phyloP scores from a whole-genome alignment of 1,139 yeast species.

The Saccharomycopsis hybrid region DNA sequence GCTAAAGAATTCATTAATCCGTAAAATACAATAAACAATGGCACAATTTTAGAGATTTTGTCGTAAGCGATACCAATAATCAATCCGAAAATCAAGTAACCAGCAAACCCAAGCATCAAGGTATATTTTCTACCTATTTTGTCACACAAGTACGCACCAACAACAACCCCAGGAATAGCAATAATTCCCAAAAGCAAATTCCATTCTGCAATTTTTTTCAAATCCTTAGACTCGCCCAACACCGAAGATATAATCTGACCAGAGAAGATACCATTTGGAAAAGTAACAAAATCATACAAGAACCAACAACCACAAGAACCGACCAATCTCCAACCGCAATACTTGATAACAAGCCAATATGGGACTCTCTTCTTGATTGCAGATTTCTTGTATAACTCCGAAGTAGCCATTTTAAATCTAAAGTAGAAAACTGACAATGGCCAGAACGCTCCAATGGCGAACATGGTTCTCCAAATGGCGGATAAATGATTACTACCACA shows the following conservation, averaged over 20 bases:
- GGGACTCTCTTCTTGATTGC: conserved; percentile 50
- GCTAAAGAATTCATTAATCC: conserved; percentile 56
- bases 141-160: conserved; percentile 51
- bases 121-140: conserved; percentile 52
- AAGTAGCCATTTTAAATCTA: conserved; percentile 64
- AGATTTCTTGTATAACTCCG: conserved; percentile 47
- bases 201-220: conserved; percentile 51
- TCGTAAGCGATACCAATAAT: conserved; percentile 51
- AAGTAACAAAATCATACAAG: conserved; percentile 58
- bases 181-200: conserved; percentile 45
- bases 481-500: conserved; percentile 42
- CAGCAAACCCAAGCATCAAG: conserved; percentile 50
- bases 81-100: conserved; percentile 54
- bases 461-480: conserved; percentile 69
- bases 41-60: conserved; percentile 41
- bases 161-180: conserved; percentile 52
- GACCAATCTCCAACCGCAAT: conserved; percentile 47
- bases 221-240: conserved; percentile 32
- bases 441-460: conserved; percentile 71
- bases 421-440: conserved; percentile 68
- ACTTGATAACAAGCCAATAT: conserved; percentile 44
- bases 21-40: conserved; percentile 51
- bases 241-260: conserved; percentile 44
- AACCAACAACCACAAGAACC: conserved; percentile 61
- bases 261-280: conserved; percentile 57